phyloP scores from a whole-genome alignment of 176 grass and related monocot species.

The Triticum timopheevii region DNA sequence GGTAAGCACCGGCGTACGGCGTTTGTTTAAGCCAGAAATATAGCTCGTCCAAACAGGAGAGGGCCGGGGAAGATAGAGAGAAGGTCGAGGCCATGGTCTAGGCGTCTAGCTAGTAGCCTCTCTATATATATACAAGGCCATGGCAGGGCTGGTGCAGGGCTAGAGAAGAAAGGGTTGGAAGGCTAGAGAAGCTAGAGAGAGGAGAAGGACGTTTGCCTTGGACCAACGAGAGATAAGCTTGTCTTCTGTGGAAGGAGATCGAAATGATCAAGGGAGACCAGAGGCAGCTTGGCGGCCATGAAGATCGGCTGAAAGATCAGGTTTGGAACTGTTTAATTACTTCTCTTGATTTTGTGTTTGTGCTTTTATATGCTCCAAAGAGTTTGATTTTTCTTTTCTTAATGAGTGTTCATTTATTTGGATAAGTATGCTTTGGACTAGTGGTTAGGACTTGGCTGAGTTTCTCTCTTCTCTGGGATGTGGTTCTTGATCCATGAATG shows the following conservation, averaged over 20 bases:
- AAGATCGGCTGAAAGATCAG: conserved; percentile 26
- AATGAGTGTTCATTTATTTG: not conserved
- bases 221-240: conserved; percentile 5
- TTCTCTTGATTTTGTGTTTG: not conserved
- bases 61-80: not conserved
- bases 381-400: not conserved
- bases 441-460: not conserved
- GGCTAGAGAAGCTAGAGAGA: conserved; percentile 15
- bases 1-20: conserved; percentile 52
- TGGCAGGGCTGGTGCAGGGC: conserved; percentile 13
- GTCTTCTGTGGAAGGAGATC: conserved; percentile 1
- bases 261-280: conserved; percentile 36
- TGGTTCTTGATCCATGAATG: conserved; percentile 6
- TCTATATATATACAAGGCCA: conserved; percentile 29
- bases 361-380: not conserved
- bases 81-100: conserved; percentile 25
- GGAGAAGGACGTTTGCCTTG: not conserved
- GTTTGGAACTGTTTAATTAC: conserved; percentile 2
- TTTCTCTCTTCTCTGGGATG: not conserved
- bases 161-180: conserved; percentile 20
- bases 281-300: conserved; percentile 27
- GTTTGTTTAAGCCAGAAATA: conserved; percentile 43
- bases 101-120: not conserved
- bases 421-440: not conserved
- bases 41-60: conserved; percentile 43